Conservation (phyloP, 331 rosid species). For the Cydonia oblonga region DNA sequence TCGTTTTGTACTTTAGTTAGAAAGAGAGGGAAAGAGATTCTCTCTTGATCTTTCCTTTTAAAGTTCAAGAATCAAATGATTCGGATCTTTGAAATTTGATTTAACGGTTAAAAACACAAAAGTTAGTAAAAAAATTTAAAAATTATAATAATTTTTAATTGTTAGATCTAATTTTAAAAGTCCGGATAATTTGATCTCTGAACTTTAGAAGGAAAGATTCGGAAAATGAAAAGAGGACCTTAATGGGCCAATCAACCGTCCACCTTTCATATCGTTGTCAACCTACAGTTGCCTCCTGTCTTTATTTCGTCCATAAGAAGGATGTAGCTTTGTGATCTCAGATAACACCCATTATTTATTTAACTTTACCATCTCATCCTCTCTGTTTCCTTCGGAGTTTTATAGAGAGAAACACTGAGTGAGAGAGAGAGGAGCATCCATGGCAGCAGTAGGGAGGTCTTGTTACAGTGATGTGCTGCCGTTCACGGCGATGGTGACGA, state of each 20-base stretch:
- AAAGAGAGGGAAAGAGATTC: too few relatives aligned
- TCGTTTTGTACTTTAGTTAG: too few relatives aligned
- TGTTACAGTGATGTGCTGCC: slow-evolving; percentile 41
- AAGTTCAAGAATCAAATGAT: fast-evolving
- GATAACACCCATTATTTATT: neutral
- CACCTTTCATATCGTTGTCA: too few relatives aligned
- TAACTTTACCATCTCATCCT: neutral
- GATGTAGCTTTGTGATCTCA: neutral
- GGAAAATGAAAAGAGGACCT: too few relatives aligned
- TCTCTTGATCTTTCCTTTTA: too few relatives aligned
- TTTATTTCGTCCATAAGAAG: too few relatives aligned
- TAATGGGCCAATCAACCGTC: neutral
- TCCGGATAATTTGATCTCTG: fast-evolving
- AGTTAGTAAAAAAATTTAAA: too few relatives aligned
- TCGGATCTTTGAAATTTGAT: fast-evolving
- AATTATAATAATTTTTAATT: too few relatives aligned
- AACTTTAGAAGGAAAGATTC: too few relatives aligned
- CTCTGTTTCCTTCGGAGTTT: neutral
- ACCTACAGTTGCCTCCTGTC: too few relatives aligned
- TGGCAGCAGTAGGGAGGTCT: slow-evolving; percentile 28
- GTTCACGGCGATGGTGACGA: slow-evolving; percentile 45
- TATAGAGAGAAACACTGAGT: too few relatives aligned
- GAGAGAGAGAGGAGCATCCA: slow-evolving; percentile 12
- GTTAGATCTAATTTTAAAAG: too few relatives aligned
- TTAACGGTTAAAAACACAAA: fast-evolving